Base-by-base conservation (phyloP, 257 asterid genomes). In the Gentiana macrophylla region DNA sequence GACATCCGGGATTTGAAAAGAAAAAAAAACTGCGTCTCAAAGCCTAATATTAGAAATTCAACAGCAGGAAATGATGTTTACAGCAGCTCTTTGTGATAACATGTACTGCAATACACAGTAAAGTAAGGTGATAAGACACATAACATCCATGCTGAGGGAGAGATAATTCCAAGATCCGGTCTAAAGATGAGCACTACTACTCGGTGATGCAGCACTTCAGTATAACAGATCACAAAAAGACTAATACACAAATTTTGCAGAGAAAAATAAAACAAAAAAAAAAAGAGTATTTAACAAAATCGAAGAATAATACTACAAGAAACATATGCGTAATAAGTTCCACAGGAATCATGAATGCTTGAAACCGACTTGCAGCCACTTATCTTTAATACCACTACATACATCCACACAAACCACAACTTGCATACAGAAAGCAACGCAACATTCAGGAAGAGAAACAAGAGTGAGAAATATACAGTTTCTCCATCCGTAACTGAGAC, bases 401-500 rank as follows among this genome's bases (percentile, higher is more conserved):
- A 5, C 1, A 41, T 5, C 61, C 35, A 7, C 32, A 48, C 56
- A 37, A 32, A 62, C 8, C 48, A 15, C 53, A 12, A 51, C 37
- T 50, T n/a, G 49, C 32, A 56, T 4, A 12, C 6, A 44, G 5
- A 60, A 50, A 5, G 24, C 24, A 15, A 15, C 24, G 24, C 24
- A 15, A 15, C 24, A 15, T 15, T 15, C 24, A 45, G 8, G 12
- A 37, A 8, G 12, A 37, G 44, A 37, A 55, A 50, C 2, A 56
- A 53, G 37, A 37, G 50, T 57, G 46, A 15, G 24, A 15, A 15
- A 15, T 94, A 72, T 69, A 86, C 96, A 47, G 98, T 91, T 83
- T 91, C 98, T 62, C 98, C 98, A 78, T 91, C 98, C 44, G 94
- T 87, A 55, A 87, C 82, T 35, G 94, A 87, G 60, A 91, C 93